Base-by-base conservation (phyloP, 2,329 filamentous ascomycete species). In the Penicillium decumbens region DNA sequence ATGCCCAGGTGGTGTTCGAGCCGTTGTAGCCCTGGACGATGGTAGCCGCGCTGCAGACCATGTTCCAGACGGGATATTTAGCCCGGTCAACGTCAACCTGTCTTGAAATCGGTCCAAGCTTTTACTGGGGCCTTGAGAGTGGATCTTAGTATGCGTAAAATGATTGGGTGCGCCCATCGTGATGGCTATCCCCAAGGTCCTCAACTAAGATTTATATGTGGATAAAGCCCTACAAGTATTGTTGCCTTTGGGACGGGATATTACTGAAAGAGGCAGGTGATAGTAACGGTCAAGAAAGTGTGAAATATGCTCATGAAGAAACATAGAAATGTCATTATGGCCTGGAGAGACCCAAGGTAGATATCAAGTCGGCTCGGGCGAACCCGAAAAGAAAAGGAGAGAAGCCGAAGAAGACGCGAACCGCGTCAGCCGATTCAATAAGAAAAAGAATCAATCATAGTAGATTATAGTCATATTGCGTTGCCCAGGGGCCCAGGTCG, bases 111-210 rank as follows among this genome's bases (percentile, higher is more conserved):
- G 41, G 5, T 15, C 33, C 30, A 47, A 48, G 43, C 49, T 32
- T 53, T 23, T 10, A 43, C 18, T 23, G n/a, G 38, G 41, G 28
- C 18, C 15, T 47, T 40, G 8, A 23, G 8, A 40, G 49, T 55
- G 47, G 51, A 28, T 43, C 46, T 18, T 4, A 20, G 3, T 15
- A 13, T 12, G 6, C 13, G 20, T 10, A 1, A 23, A 29, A 23
- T 56, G 52, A 57, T 60, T 60, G 52, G 57, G 38, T 41, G 20
- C 27, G 6, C 29, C 18, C 28, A 38, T 37, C 24, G 24, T 24
- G 33, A 27, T 50, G 24, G 47, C 50, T 54, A 42, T 49, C 47
- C 45, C 56, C 58, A 60, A 59, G 58, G 58, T 60, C 55, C 58
- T 55, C 43, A 43, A 48, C 20, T 54, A 52, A 50, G 15, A 38